phyloP scores from a whole-genome alignment of 2,329 filamentous ascomycete species.

The Thielaviopsis punctulata region DNA sequence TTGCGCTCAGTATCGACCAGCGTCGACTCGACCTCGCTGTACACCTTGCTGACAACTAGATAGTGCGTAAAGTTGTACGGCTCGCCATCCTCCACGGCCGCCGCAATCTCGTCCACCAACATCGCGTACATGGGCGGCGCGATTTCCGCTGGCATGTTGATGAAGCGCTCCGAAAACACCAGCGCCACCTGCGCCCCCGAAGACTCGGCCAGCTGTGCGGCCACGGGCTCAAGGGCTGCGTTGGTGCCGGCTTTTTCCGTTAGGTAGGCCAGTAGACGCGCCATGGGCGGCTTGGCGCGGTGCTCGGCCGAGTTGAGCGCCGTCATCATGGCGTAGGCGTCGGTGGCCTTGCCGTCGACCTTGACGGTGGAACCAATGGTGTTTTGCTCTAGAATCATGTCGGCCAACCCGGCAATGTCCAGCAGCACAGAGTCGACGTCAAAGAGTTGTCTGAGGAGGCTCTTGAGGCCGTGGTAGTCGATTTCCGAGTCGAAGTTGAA shows the following conservation, averaged over 20 bases:
- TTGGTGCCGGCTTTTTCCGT: slow-evolving; percentile 34
- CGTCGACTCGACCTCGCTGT: slow-evolving; percentile 69
- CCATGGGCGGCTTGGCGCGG: slow-evolving; percentile 54
- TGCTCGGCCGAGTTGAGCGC: slow-evolving; percentile 71
- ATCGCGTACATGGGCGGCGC: slow-evolving; percentile 88
- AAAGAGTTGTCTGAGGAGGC: slow-evolving; percentile 75
- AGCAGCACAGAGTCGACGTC: slow-evolving; percentile 75
- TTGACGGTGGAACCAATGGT: slow-evolving; percentile 89
- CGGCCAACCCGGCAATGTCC: slow-evolving; percentile 71
- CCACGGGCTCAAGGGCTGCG: slow-evolving; percentile 30
- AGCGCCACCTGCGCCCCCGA: slow-evolving; percentile 52
- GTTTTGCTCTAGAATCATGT: slow-evolving; percentile 74
- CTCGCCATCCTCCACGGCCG: slow-evolving; percentile 76
- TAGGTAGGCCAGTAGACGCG: slow-evolving; percentile 57
- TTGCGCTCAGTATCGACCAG: slow-evolving; percentile 38
- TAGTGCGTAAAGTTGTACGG: slow-evolving; percentile 91
- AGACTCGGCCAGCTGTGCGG: slow-evolving; percentile 18
- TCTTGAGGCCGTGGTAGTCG: slow-evolving; percentile 91
- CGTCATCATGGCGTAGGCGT: slow-evolving; percentile 84
- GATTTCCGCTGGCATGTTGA: slow-evolving; percentile 92
- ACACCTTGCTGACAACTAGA: slow-evolving; percentile 80
- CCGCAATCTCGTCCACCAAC: slow-evolving; percentile 79
- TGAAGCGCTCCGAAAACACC: slow-evolving; percentile 77
- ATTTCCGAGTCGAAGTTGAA: slow-evolving; percentile 82
- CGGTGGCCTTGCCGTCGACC: slow-evolving; percentile 83